Base-by-base conservation (phyloP, 805 yeast species). In the Candida coquimbonensis region DNA sequence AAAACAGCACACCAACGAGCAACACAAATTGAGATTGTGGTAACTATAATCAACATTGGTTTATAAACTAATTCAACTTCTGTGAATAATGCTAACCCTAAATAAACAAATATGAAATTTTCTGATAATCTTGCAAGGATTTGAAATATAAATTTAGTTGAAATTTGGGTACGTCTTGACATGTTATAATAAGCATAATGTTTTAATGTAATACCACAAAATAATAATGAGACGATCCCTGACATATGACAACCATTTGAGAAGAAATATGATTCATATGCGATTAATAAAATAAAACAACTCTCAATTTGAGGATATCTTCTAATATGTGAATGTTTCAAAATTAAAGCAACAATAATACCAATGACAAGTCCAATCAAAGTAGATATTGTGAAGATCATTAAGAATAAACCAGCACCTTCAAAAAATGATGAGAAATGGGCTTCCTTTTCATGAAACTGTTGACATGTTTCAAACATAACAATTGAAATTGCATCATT, bases 171-270 rank as follows among this genome's bases (percentile, higher is more conserved):
- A 57, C 98, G 76, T 64, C 98, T 77, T 6, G 97, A 88, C 99
- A 93, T 93, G 67, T 91, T 95, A 67, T 78, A 93, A 67, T 90
- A 90, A 14, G 98, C 99, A 61, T 93, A 93, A 65, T 95, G 98
- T 64, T 91, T 93, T 63, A 93, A 70, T 1, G 99, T 91, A 51
- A 93, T 93, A 45, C 99, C 99, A 63, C 97, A 91, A 68, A 93
- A 93, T 53, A 93, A 68, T 53, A 93, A 72, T 2, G 97, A 89
- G 7, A 91, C 98, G 53, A 91, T 91, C 39, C 99, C 99, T 7
- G 98, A 90, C 99, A 93, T 93, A 63, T 95, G 99, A 57, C 98
- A 95, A 42, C 99, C 99, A 60, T 93, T 93, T 38, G 98, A 90
- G 66, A 93, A 93, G 71, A 93, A 93, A 65, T 93, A 93, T 0